Evolutionary conservation across 768 basidiomycete genomes (phyloP).

Genomic region (Boletales sp.): DNA sequence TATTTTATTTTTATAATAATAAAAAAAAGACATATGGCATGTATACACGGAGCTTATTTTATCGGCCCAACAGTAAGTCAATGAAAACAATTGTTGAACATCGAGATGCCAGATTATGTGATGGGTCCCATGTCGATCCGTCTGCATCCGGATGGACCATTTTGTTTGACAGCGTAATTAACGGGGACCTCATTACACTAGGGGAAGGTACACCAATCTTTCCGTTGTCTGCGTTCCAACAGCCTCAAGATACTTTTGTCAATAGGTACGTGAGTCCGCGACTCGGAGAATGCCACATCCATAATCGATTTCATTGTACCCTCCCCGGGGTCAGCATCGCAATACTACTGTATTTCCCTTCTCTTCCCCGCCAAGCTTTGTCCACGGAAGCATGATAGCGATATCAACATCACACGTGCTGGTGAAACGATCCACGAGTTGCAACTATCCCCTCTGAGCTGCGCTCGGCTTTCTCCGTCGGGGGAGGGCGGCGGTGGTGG

Average conservation of each 20-base stretch:
- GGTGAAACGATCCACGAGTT: slow-evolving; percentile 66
- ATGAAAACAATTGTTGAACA: slow-evolving; percentile 44
- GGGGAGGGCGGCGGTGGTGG: slow-evolving; percentile 64
- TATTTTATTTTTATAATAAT: too few relatives aligned
- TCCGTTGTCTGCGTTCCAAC: neutral
- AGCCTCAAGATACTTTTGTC: neutral
- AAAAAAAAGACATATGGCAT: too few relatives aligned
- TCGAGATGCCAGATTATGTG: slow-evolving; percentile 71
- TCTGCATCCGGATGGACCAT: neutral
- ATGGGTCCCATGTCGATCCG: slow-evolving; percentile 16
- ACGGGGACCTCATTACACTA: slow-evolving; percentile 73
- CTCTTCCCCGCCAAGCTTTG: neutral
- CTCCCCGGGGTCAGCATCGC: slow-evolving; percentile 54
- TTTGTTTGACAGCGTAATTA: slow-evolving; percentile 47
- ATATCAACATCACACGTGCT: slow-evolving; percentile 66
- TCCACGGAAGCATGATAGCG: slow-evolving; percentile 69
- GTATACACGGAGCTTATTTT: too few relatives aligned
- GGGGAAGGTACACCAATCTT: slow-evolving; percentile 49
- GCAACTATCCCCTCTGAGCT: slow-evolving; percentile 50
- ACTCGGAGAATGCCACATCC: slow-evolving; percentile 54
- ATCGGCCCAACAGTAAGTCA: too few relatives aligned
- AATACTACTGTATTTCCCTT: neutral
- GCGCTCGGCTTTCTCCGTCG: slow-evolving; percentile 56
- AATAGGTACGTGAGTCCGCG: slow-evolving; percentile 55
- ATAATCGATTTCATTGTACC: slow-evolving; percentile 62